phyloP scores from a whole-genome alignment of 352 stramenopile species.

The Phytophthora citricola region DNA sequence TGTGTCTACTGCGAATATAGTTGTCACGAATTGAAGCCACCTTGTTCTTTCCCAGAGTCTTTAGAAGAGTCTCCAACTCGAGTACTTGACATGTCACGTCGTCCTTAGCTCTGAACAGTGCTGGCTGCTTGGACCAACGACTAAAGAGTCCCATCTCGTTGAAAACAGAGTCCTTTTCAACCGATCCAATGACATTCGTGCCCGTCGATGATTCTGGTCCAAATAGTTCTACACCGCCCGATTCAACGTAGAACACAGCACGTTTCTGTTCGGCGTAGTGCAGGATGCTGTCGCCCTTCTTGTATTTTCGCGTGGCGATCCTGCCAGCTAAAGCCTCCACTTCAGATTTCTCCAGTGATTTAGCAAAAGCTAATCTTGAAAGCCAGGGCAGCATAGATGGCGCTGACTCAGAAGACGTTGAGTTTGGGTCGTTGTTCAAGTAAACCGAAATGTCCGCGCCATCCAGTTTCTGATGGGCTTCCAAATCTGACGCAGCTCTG shows the following conservation, averaged over 20 bases:
- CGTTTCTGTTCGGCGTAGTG: slow-evolving; percentile 56
- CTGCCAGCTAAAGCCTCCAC: slow-evolving; percentile 12
- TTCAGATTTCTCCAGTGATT: slow-evolving; percentile 18
- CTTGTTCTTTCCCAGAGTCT: slow-evolving; percentile 41
- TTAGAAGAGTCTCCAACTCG: slow-evolving; percentile 42
- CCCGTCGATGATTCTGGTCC: slow-evolving; percentile 57
- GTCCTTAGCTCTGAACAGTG: slow-evolving; percentile 46
- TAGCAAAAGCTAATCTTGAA: slow-evolving; percentile 29
- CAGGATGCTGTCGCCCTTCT: slow-evolving; percentile 43
- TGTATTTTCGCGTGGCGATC: slow-evolving; percentile 31
- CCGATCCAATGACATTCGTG: slow-evolving; percentile 34
- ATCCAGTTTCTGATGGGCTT: slow-evolving; percentile 29
- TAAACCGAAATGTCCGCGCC: slow-evolving; percentile 39
- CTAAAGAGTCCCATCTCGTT: slow-evolving; percentile 72
- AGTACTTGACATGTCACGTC: slow-evolving; percentile 50
- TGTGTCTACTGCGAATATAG: slow-evolving; percentile 47
- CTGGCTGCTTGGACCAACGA: slow-evolving; percentile 45
- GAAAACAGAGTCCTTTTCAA: slow-evolving; percentile 37
- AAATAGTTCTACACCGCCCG: slow-evolving; percentile 50
- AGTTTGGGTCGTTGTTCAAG: slow-evolving; percentile 49
- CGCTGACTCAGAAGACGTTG: not conserved
- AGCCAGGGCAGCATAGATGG: slow-evolving; percentile 22
- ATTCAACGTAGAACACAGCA: slow-evolving; percentile 49
- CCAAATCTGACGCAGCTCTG: slow-evolving; percentile 45
- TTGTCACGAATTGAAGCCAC: slow-evolving; percentile 43